Evolutionary conservation across 768 basidiomycete species (phyloP).

Genomic region (Lentinus tigrinus): DNA sequence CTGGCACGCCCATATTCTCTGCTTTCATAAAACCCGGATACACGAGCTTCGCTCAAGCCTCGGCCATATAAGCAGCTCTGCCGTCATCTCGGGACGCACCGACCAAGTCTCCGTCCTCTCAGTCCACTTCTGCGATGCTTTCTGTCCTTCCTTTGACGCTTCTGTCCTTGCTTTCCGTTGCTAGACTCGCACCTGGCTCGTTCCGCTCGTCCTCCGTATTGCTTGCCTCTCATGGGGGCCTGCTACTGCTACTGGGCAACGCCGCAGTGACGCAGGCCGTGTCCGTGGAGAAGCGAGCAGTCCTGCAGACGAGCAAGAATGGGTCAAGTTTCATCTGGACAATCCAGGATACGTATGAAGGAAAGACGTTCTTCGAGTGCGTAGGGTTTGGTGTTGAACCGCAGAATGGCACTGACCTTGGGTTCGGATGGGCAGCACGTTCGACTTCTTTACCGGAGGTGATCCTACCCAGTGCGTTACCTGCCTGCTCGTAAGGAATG

Average conservation of each 20-base stretch:
- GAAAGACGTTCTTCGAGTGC: slow-evolving; percentile 70
- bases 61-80: slow-evolving; percentile 11
- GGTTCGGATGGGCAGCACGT: slow-evolving; percentile 39
- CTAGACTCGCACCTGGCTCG: neutral
- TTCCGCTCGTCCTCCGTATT: neutral
- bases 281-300: slow-evolving; percentile 11
- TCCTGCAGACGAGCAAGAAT: slow-evolving; percentile 41
- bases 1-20: neutral
- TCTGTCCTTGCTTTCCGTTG: slow-evolving; percentile 14
- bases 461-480: slow-evolving; percentile 69
- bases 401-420: neutral
- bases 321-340: slow-evolving; percentile 63
- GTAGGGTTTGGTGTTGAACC: slow-evolving; percentile 23
- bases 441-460: slow-evolving; percentile 52
- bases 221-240: neutral
- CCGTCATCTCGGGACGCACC: neutral
- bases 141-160: slow-evolving; percentile 19
- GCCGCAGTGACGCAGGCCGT: neutral
- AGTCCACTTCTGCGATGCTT: slow-evolving; percentile 16
- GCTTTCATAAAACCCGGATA: slow-evolving; percentile 8
- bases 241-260: neutral
- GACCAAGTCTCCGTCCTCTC: neutral
- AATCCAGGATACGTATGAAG: slow-evolving; percentile 64
- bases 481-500: neutral
- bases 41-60: slow-evolving; percentile 6